phyloP scores from a whole-genome alignment of 352 stramenopile species.

The Phytophthora macrochlamydospora region DNA sequence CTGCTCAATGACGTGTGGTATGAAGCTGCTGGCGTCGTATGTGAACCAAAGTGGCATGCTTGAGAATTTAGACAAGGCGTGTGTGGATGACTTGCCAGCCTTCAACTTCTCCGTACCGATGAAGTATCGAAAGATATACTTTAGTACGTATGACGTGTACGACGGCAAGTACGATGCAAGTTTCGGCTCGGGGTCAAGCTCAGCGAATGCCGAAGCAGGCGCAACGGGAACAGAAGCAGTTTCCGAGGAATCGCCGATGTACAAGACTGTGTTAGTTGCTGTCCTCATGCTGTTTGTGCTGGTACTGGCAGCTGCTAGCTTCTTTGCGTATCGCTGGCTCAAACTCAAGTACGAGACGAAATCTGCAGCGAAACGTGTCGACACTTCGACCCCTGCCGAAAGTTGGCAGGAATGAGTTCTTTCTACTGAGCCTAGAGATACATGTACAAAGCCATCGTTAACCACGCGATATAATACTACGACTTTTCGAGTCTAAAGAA shows the following conservation, averaged over 20 bases:
- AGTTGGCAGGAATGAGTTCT: no score
- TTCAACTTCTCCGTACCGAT: constrained; percentile 28
- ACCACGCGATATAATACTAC: no score
- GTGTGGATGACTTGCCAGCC: constrained; percentile 25
- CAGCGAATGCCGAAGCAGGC: no score
- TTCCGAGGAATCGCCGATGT: no score
- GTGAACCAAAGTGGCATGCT: constrained; percentile 35
- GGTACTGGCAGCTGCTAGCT: constrained; percentile 19
- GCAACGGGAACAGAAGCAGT: no score
- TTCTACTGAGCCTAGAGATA: no score
- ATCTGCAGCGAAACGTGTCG: no score
- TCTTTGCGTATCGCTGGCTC: constrained; percentile 38
- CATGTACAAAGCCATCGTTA: no score
- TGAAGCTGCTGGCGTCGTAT: constrained; percentile 42
- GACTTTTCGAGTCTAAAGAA: no score
- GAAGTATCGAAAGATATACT: neutral
- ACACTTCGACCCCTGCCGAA: no score
- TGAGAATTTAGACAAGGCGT: constrained; percentile 35
- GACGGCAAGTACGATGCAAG: constrained; percentile 29
- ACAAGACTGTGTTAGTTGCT: no score
- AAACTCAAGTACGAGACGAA: constrained; percentile 27
- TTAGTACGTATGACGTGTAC: constrained; percentile 40
- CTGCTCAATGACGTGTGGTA: constrained; percentile 27
- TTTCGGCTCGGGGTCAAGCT: neutral
- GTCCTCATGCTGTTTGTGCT: constrained; percentile 45